These are phyloP conservation scores for Pochonia chlamydosporia DNA, from an alignment of 2,329 filamentous ascomycete genomes.

Conservation along the genomic window DNA sequence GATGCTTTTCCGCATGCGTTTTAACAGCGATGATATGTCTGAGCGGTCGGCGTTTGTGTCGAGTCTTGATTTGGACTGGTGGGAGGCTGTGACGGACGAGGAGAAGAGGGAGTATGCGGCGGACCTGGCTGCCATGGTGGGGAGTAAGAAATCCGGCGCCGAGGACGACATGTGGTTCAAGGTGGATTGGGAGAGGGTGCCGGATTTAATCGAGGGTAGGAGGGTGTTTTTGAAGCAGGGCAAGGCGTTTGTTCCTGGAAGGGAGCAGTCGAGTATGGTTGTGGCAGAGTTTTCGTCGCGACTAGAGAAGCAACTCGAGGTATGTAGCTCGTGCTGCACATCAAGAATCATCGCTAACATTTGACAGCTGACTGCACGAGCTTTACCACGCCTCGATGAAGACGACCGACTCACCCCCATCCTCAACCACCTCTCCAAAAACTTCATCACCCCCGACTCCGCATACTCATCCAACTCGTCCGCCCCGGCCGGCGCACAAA, in stretches of 20 bases:
- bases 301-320: constrained; percentile 78
- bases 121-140: constrained; percentile 50
- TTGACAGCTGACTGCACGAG: constrained; percentile 73
- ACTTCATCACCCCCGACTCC: constrained; percentile 87
- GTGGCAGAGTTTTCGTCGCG: constrained; percentile 76
- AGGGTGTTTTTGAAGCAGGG: constrained; percentile 72
- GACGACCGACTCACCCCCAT: constrained; percentile 78
- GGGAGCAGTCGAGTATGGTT: constrained; percentile 85
- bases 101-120: constrained; percentile 63
- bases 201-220: constrained; percentile 78
- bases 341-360: constrained; percentile 2
- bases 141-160: constrained; percentile 27
- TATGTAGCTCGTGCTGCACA: constrained; percentile 26
- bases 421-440: constrained; percentile 78
- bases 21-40: constrained; percentile 66
- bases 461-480: constrained; percentile 62
- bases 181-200: constrained; percentile 90
- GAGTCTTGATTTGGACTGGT: constrained; percentile 79
- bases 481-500: constrained; percentile 62
- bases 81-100: constrained; percentile 73
- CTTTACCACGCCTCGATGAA: constrained; percentile 87
- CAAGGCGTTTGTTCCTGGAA: constrained; percentile 84
- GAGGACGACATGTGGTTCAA: constrained; percentile 94
- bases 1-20: constrained; percentile 79
- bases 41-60: constrained; percentile 75